Percentiles rank a stretch among this genome's conserved stretches.
phyloP scores from a whole-genome alignment of 225 moss, liverwort and hornwort genomes.

The Rhytidiadelphus loreus region DNA sequence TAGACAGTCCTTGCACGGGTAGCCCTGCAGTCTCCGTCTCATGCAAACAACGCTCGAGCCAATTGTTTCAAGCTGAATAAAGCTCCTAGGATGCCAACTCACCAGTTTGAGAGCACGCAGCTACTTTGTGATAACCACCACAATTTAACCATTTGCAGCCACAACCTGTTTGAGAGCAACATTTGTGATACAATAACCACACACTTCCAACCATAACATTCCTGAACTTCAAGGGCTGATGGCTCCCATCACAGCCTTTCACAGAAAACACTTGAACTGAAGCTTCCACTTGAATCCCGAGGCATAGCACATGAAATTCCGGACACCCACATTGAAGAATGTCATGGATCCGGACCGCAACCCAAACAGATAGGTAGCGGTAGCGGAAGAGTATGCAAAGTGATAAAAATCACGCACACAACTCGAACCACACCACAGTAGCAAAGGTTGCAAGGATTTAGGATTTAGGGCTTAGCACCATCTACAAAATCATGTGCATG shows the following conservation, averaged over 20 bases:
- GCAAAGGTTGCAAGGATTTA: neutral
- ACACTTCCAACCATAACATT: neutral
- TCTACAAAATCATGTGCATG: neutral
- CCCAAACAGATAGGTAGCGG: neutral
- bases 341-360: neutral
- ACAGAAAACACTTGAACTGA: neutral
- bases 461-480: neutral
- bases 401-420: neutral
- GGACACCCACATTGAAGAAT: neutral
- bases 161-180: neutral
- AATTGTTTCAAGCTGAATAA: neutral
- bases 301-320: neutral
- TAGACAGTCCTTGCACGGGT: neutral
- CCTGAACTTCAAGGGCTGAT: neutral
- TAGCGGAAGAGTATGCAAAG: neutral
- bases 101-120: neutral
- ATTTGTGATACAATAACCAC: neutral
- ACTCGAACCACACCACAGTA: neutral
- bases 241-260: neutral
- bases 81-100: neutral
- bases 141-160: neutral
- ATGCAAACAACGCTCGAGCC: neutral
- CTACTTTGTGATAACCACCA: neutral
- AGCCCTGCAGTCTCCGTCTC: neutral
- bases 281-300: neutral